phyloP scores from a whole-genome alignment of 352 stramenopile species.

The Pythium grandisporangium region DNA sequence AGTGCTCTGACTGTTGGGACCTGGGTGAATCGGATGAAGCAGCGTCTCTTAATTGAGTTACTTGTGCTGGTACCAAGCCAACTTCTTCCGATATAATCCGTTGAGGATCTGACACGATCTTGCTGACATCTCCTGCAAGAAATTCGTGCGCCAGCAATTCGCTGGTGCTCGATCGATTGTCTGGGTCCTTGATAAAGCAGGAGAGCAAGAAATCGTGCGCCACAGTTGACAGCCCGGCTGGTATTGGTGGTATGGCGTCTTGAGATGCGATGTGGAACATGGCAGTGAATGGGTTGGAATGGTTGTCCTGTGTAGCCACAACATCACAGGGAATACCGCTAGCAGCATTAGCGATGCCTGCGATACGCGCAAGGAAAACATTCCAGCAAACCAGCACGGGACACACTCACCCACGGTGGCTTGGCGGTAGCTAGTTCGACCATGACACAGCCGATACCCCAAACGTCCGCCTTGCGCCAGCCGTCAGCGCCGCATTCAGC shows the following conservation, averaged over 20 bases:
- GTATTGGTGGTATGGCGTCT: slow-evolving; percentile 37
- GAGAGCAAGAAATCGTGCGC: slow-evolving; percentile 33
- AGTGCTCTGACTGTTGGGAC: too few species aligned
- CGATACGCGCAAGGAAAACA: too few species aligned
- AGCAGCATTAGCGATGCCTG: too few species aligned
- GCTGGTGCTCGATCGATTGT: slow-evolving; percentile 60
- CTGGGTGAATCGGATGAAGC: too few species aligned
- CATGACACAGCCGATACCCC: slow-evolving; percentile 84
- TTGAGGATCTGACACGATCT: too few species aligned
- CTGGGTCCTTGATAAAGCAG: slow-evolving; percentile 60
- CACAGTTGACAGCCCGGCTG: slow-evolving; percentile 21
- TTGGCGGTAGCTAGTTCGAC: slow-evolving; percentile 86
- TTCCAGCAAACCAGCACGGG: not conserved
- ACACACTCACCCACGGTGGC: slow-evolving; percentile 63
- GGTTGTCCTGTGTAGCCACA: slow-evolving; percentile 56
- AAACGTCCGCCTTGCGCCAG: slow-evolving; percentile 89
- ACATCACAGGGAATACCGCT: too few species aligned
- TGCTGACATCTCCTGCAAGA: slow-evolving; percentile 5
- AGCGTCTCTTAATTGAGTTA: too few species aligned
- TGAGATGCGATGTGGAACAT: slow-evolving; percentile 81
- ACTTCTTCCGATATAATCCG: too few species aligned
- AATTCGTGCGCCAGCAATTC: slow-evolving; percentile 79
- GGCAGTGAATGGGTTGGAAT: slow-evolving; percentile 68
- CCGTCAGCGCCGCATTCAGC: slow-evolving; percentile 52
- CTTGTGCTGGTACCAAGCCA: too few species aligned